Evolutionary conservation across 805 yeast genomes (phyloP).

Genomic region (Metschnikowia bowlesiae): DNA sequence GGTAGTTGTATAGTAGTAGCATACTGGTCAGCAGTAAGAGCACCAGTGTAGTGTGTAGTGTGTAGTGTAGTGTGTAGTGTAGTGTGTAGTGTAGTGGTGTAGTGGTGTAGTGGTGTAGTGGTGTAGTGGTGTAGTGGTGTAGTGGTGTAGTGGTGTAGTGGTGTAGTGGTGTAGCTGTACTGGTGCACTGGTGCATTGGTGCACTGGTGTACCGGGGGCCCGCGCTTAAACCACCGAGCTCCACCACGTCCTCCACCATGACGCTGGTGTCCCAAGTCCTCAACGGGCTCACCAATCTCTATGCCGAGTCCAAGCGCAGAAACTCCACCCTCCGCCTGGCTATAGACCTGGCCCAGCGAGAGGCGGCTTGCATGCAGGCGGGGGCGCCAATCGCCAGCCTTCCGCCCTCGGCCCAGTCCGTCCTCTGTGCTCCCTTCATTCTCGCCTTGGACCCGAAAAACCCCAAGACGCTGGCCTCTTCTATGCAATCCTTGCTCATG

Average conservation of each 20-base stretch:
- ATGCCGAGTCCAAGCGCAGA: slow-evolving; percentile 68
- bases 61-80: too few relatives aligned
- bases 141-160: too few relatives aligned
- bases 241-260: slow-evolving; percentile 5
- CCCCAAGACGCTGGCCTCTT: slow-evolving; percentile 64
- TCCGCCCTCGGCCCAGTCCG: slow-evolving; percentile 37
- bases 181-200: too few relatives aligned
- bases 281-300: slow-evolving; percentile 55
- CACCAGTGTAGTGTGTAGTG: too few relatives aligned
- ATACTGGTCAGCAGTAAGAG: too few relatives aligned
- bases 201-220: too few relatives aligned
- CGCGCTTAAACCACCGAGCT: background rate
- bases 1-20: too few relatives aligned
- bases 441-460: slow-evolving; percentile 71
- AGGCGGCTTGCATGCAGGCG: slow-evolving; percentile 9
- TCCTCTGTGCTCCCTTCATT: slow-evolving; percentile 53
- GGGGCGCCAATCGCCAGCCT: slow-evolving; percentile 21
- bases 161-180: too few relatives aligned
- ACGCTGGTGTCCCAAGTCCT: slow-evolving; percentile 13
- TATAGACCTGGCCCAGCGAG: slow-evolving; percentile 20
- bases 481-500: slow-evolving; percentile 67
- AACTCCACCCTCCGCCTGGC: slow-evolving; percentile 61
- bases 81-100: too few relatives aligned
- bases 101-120: too few relatives aligned
- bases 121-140: too few relatives aligned